phyloP scores from a whole-genome alignment of 495 filamentous ascomycete genomes.

The Aspergillus indologenus region DNA sequence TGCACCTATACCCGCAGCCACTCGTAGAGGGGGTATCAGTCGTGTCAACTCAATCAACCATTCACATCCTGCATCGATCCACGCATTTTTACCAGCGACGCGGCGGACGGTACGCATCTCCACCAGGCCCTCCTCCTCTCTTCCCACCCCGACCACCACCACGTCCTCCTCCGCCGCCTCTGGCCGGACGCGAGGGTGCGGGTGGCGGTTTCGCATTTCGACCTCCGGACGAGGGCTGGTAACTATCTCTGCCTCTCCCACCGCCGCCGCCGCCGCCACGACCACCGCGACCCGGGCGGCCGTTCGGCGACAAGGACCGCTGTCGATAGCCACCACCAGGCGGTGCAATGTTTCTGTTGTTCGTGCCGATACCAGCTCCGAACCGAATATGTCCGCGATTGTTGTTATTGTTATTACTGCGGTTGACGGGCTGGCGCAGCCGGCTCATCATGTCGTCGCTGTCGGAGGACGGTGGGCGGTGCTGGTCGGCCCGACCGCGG shows the following conservation, averaged over 20 bases:
- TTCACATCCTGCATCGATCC: conserved; percentile 31
- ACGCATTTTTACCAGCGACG: conserved; percentile 34
- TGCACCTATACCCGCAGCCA: neutral
- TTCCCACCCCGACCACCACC: conserved; percentile 20
- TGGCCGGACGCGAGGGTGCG: conserved; percentile 2
- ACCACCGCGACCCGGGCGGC: conserved; percentile 7
- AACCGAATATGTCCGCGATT: conserved; percentile 29
- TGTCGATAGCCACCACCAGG: conserved; percentile 20
- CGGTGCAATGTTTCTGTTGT: conserved; percentile 19
- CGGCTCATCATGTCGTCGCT: conserved; percentile 31
- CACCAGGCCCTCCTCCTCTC: conserved; percentile 16
- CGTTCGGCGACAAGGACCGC: conserved; percentile 27
- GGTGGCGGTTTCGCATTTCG: conserved; percentile 15
- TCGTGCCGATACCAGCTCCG: conserved; percentile 22
- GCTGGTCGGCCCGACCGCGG: conserved; percentile 24
- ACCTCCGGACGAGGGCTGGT: conserved; percentile 12
- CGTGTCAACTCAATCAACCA: conserved; percentile 4
- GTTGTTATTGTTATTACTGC: conserved; percentile 15
- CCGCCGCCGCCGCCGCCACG: conserved; percentile 3
- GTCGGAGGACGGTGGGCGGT: conserved; percentile 23
- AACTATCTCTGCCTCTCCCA: conserved; percentile 24
- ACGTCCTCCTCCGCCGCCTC: conserved; percentile 17
- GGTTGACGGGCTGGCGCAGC: conserved; percentile 20
- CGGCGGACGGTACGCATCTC: conserved; percentile 33
- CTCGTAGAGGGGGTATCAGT: neutral